These are phyloP conservation scores for Suillus cothurnatus DNA, from an alignment of 768 basidiomycete species.

Conservation along the genomic window DNA sequence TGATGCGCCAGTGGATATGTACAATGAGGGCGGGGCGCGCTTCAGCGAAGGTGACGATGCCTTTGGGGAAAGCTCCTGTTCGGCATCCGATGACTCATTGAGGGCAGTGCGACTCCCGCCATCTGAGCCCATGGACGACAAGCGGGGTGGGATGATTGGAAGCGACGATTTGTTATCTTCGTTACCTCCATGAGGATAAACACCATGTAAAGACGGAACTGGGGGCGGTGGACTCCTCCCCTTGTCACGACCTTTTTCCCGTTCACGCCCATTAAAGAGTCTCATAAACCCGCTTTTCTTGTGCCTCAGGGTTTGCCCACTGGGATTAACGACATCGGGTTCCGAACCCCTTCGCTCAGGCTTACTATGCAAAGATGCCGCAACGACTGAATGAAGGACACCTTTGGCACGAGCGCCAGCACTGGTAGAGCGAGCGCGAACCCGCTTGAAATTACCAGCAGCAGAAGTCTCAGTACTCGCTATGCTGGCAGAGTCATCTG, in stretches of 20 bases:
- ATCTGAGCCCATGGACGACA: slow-evolving; percentile 37
- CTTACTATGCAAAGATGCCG: slow-evolving; percentile 34
- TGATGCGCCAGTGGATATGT: slow-evolving; percentile 30
- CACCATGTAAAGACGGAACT: slow-evolving; percentile 52
- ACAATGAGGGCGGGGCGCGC: slow-evolving; percentile 31
- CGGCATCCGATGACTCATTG: slow-evolving; percentile 12
- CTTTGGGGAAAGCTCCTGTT: slow-evolving; percentile 13
- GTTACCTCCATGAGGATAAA: slow-evolving; percentile 28
- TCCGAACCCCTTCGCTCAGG: slow-evolving; percentile 49
- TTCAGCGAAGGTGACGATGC: slow-evolving; percentile 18
- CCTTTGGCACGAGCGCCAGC: slow-evolving; percentile 53
- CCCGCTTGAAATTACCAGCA: slow-evolving; percentile 21
- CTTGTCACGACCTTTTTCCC: slow-evolving; percentile 27
- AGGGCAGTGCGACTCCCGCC: slow-evolving; percentile 19
- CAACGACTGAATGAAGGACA: slow-evolving; percentile 39
- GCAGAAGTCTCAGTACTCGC: slow-evolving; percentile 20
- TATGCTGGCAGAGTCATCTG: slow-evolving; percentile 30
- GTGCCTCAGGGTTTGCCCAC: slow-evolving; percentile 58
- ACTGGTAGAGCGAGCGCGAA: slow-evolving; percentile 65
- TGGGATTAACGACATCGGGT: slow-evolving; percentile 20
- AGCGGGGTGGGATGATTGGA: slow-evolving; percentile 42
- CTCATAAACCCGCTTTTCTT: slow-evolving; percentile 86
- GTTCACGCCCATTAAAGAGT: slow-evolving; percentile 62
- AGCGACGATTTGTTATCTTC: slow-evolving; percentile 33
- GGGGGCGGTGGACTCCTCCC: slow-evolving; percentile 53